Evolutionary conservation across 805 yeast species (phyloP), one percentile per base, ranked within the genome.

Genomic region (Wickerhamomyces alni): DNA sequence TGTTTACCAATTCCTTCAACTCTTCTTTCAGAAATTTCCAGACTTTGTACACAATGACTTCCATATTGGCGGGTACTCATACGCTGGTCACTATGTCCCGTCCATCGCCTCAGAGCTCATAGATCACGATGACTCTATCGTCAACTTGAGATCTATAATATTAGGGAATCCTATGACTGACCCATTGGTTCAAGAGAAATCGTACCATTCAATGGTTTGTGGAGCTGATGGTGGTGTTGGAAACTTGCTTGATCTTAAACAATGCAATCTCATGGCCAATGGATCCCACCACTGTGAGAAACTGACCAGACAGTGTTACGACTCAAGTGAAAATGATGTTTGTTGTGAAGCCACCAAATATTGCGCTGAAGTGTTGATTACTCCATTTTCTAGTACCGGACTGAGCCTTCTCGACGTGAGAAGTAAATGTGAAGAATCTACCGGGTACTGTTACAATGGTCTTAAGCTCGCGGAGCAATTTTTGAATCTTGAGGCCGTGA

Each of bases 151-250:
- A 12, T 85, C 96, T 4, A 80, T 89, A 16, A 57, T 89, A 58
- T 89, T 89, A 54, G 98, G 98, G 46, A 89, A 89, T 59, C 97
- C 97, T 37, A 75, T 89, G 50, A 87, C 95, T 27, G 95, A 87
- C 60, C 83, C 95, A 3, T 67, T 82, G 43, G 71, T 75, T 34
- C 96, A 88, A 69, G 80, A 82, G 55, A 74, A 74, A 42, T 79
- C 79, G 61, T 88, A 87, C 58, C 77, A 82, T 61, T 94, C 93
- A 47, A 89, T 89, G 96, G 94, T 95, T 5, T 91, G 98, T 63
- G 93, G 95, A 39, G 59, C 73, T 26, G 29, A 26, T 49, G 95
- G 96, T 47, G 96, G 96, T 7, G 79, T 78, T 54, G 81, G 82
- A 15, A 67, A 89, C n/a, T 87, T 87, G 3, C 67, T 87, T 47